Conservation (phyloP, 352 stramenopile genomes). For the Phytophthora palmivora region DNA sequence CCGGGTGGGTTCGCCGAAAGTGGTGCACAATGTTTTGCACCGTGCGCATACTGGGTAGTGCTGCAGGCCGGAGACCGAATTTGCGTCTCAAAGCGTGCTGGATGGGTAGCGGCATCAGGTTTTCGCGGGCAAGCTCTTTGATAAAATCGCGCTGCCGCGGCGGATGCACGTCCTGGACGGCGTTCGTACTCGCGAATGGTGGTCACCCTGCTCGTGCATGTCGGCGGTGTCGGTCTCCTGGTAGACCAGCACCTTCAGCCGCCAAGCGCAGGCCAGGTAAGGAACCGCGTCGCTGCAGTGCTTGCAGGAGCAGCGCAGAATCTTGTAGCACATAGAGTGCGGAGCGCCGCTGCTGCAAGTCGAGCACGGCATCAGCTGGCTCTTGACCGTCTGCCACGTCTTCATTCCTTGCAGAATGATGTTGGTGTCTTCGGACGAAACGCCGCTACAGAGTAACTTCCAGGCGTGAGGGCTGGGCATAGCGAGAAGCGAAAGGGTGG, state of each 20-base stretch:
- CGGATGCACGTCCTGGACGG: neutral
- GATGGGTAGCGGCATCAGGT: slow-evolving; percentile 11
- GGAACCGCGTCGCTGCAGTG: no score
- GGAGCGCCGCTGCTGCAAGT: slow-evolving; percentile 4
- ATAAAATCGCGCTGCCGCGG: slow-evolving; percentile 5
- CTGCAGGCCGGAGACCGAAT: neutral
- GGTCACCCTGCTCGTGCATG: slow-evolving; percentile 6
- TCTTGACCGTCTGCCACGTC: slow-evolving; percentile 9
- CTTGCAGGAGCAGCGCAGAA: slow-evolving; percentile 5
- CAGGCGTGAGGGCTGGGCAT: slow-evolving; percentile 7
- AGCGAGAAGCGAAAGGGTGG: slow-evolving; percentile 16
- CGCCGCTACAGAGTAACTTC: slow-evolving; percentile 9
- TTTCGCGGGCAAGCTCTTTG: slow-evolving; percentile 7
- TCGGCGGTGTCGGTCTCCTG: neutral
- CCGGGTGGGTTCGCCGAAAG: neutral
- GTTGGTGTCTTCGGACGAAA: slow-evolving; percentile 4
- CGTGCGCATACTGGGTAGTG: neutral
- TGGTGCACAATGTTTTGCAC: slow-evolving; percentile 20
- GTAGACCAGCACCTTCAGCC: slow-evolving; percentile 10
- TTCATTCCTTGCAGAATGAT: slow-evolving; percentile 12
- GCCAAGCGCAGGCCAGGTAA: slow-evolving; percentile 4
- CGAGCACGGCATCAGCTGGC: slow-evolving; percentile 9
- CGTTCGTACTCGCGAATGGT: neutral
- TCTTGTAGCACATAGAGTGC: slow-evolving; percentile 15
- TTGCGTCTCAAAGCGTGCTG: slow-evolving; percentile 1